Conservation (phyloP, 495 filamentous ascomycete genomes). For the Penicillium manginii region DNA sequence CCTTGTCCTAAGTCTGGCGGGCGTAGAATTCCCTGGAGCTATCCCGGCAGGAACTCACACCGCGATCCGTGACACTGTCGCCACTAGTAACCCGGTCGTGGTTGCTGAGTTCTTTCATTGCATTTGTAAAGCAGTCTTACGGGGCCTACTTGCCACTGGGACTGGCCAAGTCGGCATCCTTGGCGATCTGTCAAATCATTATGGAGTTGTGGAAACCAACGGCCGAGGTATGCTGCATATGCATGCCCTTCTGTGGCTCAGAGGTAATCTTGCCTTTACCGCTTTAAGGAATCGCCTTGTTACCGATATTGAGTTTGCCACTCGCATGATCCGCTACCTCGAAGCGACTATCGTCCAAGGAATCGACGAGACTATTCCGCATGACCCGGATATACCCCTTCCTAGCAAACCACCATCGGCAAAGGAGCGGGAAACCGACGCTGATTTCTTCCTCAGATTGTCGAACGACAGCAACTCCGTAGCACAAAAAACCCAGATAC, state of each 20-base stretch:
- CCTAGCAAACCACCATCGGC: not conserved
- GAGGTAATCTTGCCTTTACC: slow-evolving; percentile 13
- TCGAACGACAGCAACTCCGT: not conserved
- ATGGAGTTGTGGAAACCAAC: slow-evolving; percentile 24
- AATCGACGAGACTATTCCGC: not conserved
- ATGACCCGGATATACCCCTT: not conserved
- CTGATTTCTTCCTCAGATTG: not conserved
- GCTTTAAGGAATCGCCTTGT: not conserved
- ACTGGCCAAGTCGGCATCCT: slow-evolving; percentile 12
- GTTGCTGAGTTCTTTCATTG: not conserved
- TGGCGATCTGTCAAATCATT: slow-evolving; percentile 21
- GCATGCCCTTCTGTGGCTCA: slow-evolving; percentile 14
- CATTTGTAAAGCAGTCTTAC: not conserved
- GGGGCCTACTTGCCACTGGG: not conserved
- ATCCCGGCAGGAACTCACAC: not conserved
- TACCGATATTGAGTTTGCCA: not conserved
- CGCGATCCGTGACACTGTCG: not conserved
- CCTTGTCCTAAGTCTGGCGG: slow-evolving; percentile 6
- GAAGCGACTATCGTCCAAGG: not conserved
- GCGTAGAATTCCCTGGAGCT: not conserved
- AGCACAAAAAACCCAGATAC: not conserved
- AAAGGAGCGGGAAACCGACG: not conserved
- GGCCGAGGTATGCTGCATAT: slow-evolving; percentile 25
- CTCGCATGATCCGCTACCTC: not conserved
- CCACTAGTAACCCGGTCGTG: not conserved